Evolutionary conservation across 2,329 filamentous ascomycete genomes (phyloP), one percentile per base, ranked within the genome.

Genomic region (Exophiala bonariae): DNA sequence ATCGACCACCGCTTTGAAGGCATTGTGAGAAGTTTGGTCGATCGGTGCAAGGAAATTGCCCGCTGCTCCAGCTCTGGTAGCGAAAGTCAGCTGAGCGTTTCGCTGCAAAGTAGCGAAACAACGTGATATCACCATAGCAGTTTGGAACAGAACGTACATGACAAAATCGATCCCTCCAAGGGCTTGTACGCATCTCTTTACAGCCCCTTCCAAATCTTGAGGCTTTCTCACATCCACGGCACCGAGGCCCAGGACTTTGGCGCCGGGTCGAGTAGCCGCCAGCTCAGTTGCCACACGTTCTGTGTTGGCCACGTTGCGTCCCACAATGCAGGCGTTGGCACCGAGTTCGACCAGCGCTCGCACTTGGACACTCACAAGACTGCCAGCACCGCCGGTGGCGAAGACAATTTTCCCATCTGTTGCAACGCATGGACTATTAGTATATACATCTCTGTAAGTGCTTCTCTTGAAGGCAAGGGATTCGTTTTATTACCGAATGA

Each of bases 331-430:
- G 40, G 92, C 92, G 60, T 96, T 85, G 35, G 90, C 91, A 42
- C 92, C 92, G 4, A 97, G 82, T 51, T 90, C 80, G 17, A 97
- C 89, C 51, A 97, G 75, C 5, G 92, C 92, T 57, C 89, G 81
- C 23, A 95, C 93, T 73, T 97, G 92, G 47, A 88, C 89, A 60
- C 87, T 92, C 74, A 92, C 96, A 62, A 97, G 96, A 19, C 86
- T 85, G 43, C 92, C 92, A 3, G 89, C 89, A 43, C 92, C 92
- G 47, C 92, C 92, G 3, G 92, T 97, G 62, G 95, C 95, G 70
- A 97, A 96, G 58, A 91, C 81, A 31, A 97, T 90, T 62, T 92
- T 91, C 64, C 85, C 83, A 54, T 86, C 89, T 95, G 39, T 39
- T 16, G n/a, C n/a, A n/a, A n/a, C n/a, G n/a, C n/a, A n/a, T n/a